Percentiles rank a stretch among this genome's conserved stretches.
phyloP scores from a whole-genome alignment of 768 basidiomycete genomes.

The Amanita pallidorosea region DNA sequence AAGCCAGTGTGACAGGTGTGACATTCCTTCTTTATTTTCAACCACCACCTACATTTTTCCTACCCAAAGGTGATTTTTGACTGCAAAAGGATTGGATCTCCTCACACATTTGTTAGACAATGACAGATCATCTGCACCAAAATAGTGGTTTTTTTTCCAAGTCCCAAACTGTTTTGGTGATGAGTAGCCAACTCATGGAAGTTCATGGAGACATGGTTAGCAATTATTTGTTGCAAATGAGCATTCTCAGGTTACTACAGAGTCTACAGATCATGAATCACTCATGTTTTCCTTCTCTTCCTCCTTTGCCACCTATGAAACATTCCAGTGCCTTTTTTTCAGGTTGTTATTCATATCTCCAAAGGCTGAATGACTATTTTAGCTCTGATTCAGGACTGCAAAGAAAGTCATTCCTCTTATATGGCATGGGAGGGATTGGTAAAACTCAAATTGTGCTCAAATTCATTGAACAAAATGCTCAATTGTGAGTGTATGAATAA shows the following conservation, averaged over 20 bases:
- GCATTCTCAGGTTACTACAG: background rate
- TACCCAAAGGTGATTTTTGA: background rate
- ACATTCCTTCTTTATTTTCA: background rate
- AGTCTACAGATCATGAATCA: background rate
- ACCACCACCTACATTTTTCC: background rate
- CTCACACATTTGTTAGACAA: background rate
- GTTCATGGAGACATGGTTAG: background rate
- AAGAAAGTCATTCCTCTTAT: constrained; percentile 9
- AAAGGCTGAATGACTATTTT: constrained; percentile 9
- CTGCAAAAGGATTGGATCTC: background rate
- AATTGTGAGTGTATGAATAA: too few relatives aligned
- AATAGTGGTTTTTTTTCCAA: background rate
- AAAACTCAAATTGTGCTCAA: background rate
- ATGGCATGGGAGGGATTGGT: constrained; percentile 13
- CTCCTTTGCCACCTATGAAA: background rate
- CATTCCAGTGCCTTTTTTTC: background rate
- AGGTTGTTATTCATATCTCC: constrained; percentile 7
- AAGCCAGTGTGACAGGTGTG: background rate
- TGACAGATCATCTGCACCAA: background rate
- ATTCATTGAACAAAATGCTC: background rate
- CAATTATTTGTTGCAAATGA: background rate
- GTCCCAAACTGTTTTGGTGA: background rate
- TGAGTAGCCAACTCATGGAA: background rate
- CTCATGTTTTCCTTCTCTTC: background rate
- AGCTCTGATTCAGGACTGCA: background rate